Base-by-base conservation (phyloP, 1,284 basidiomycete species). In the Inonotus obliquus region DNA sequence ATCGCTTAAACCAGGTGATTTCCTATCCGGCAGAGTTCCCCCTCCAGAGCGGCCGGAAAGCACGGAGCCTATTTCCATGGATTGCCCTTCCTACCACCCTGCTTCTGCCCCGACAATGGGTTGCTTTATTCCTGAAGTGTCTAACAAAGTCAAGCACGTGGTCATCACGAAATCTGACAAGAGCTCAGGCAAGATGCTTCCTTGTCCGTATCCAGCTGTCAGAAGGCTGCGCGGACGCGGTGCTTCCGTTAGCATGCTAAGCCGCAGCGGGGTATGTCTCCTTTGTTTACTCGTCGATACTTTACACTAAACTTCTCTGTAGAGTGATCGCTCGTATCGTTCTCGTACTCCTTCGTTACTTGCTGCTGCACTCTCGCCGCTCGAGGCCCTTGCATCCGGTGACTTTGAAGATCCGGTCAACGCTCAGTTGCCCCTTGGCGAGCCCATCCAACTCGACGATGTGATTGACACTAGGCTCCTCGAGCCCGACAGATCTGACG, bases 401-500 rank as follows among this genome's bases (percentile, higher is more conserved):
- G 75, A 75, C 19, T 64, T 61, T 65, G 65, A 38, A 27, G 70
- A 74, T 59, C 75, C 76, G 62, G 71, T 72, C 63, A 71, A 73
- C 54, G 67, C 73, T 1, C 69, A 70, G 13, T 63, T 70, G 48
- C 72, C 71, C 17, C 75, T 76, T 47, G 72, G 80, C n/a, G 79
- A 83, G 61, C 76, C 82, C 9, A 86, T 92, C 54, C 80, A 84
- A 58, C 78, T 92, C n/a, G 83, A 90, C 67, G 89, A 92, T 66
- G 89, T 92, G n/a, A 77, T 92, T 38, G 87, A 92, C 63, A 76
- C 85, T 0, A 84, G 89, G 0, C 82, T 89, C 71, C 76, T 92
- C 14, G 82, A 84, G 65, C 76, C 80, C 4, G 84, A 85, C 61
- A 76, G 79, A 4, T 71, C 73, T 13, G 78, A 79, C 62, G 60